These are phyloP conservation scores for Didymella pinodella DNA, from an alignment of 2,329 filamentous ascomycete species.

Conservation along the genomic window DNA sequence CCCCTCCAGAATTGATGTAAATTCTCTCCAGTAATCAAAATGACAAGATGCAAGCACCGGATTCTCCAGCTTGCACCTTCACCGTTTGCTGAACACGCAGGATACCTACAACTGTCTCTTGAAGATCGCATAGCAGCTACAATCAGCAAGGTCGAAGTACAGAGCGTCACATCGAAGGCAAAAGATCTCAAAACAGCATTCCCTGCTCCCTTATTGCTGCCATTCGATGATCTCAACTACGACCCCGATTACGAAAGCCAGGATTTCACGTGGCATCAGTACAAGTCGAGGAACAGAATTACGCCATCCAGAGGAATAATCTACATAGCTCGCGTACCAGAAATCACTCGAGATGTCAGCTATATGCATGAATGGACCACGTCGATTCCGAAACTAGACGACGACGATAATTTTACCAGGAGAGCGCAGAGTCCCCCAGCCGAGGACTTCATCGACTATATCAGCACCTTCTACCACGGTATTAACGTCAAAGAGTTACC, in stretches of 20 bases:
- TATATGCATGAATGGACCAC: conserved; percentile 57
- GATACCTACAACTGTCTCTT: conserved; percentile 41
- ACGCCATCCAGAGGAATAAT: conserved; percentile 56
- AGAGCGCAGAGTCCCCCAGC: conserved; percentile 21
- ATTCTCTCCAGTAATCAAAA: neutral
- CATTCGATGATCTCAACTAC: conserved; percentile 64
- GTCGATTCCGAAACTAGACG: conserved; percentile 24
- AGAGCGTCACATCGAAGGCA: conserved; percentile 4
- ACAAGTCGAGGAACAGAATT: conserved; percentile 57
- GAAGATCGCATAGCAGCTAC: conserved; percentile 30
- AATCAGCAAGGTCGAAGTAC: conserved; percentile 28
- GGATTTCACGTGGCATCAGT: conserved; percentile 59
- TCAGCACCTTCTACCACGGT: conserved; percentile 63
- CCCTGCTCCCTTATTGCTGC: conserved; percentile 67
- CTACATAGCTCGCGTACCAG: conserved; percentile 62
- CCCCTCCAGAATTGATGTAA: neutral
- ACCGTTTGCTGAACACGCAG: conserved; percentile 45
- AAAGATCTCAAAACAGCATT: conserved; percentile 50
- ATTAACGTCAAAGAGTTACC: conserved; percentile 59
- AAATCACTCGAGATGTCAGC: conserved; percentile 46
- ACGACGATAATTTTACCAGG: neutral
- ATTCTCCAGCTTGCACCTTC: conserved; percentile 37
- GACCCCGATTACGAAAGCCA: conserved; percentile 63
- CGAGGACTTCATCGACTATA: conserved; percentile 53
- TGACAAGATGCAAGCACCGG: conserved; percentile 7